Percentiles rank a stretch among this genome's conserved stretches.
These are phyloP conservation scores for Syncephalastrum racemosum DNA, from an alignment of 371 early-diverging fungal genomes.

Conservation along the genomic window DNA sequence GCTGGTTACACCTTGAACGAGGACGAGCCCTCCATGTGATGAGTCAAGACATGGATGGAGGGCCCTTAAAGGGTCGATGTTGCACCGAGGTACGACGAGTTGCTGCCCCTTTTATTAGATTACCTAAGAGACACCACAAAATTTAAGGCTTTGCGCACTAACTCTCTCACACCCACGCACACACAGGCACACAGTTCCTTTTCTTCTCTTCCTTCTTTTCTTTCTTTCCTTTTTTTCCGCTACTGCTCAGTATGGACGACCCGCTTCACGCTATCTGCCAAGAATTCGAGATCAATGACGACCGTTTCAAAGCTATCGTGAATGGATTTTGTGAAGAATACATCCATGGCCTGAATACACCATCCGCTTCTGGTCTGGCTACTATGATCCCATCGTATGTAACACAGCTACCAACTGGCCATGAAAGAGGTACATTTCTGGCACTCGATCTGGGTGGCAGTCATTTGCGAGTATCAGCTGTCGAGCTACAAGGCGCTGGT, in stretches of 20 bases:
- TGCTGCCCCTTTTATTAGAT: slow-evolving; percentile 1
- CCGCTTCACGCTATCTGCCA: slow-evolving; percentile 2
- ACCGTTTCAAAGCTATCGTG: slow-evolving; percentile 49
- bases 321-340: slow-evolving; percentile 47
- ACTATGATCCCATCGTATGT: slow-evolving; percentile 87
- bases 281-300: slow-evolving; percentile 12
- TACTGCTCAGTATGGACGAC: neutral
- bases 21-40: too few relatives aligned
- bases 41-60: too few relatives aligned
- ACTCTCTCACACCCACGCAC: slow-evolving; percentile 1
- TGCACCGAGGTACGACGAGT: too few relatives aligned
- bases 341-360: slow-evolving; percentile 36
- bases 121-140: neutral
- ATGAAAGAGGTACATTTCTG: slow-evolving; percentile 82
- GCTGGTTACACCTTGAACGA: too few relatives aligned
- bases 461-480: slow-evolving; percentile 86
- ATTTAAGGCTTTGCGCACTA: neutral
- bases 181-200: neutral
- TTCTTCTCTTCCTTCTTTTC: slow-evolving; percentile 2
- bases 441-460: slow-evolving; percentile 94
- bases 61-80: too few relatives aligned
- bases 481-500: slow-evolving; percentile 74
- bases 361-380: slow-evolving; percentile 45
- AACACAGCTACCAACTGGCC: slow-evolving; percentile 76
- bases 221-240: neutral